Evolutionary conservation across 306 rosid species (phyloP).

Genomic region (Alnus glutinosa): DNA sequence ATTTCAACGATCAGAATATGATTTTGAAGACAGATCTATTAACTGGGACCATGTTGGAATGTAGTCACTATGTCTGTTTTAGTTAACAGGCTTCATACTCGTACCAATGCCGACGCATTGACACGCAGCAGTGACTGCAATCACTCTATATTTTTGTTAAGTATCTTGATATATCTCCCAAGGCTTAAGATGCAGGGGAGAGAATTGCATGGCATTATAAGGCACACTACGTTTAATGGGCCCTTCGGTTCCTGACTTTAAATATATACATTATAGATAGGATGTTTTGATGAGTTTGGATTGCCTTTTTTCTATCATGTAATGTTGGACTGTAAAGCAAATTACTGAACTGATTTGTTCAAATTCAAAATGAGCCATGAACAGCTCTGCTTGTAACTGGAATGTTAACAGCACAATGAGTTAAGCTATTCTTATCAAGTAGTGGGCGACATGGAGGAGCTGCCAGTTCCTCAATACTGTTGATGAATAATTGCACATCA

Average conservation of each 20-base stretch:
- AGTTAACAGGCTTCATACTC: background rate
- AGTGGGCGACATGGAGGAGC: too few species aligned
- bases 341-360: background rate
- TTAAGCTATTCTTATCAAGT: too few species aligned
- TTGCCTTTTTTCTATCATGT: too few species aligned
- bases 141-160: background rate
- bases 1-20: slow-evolving; percentile 52
- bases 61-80: slow-evolving; percentile 32
- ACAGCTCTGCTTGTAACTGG: background rate
- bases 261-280: too few species aligned
- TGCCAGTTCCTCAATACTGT: background rate
- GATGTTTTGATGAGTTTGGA: too few species aligned
- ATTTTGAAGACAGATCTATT: slow-evolving; percentile 54
- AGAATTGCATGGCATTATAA: background rate
- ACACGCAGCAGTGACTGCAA: slow-evolving; percentile 13
- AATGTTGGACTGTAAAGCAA: too few species aligned
- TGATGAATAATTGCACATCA: background rate
- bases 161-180: background rate
- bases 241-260: too few species aligned
- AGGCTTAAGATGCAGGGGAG: background rate
- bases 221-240: too few species aligned
- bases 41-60: slow-evolving; percentile 62
- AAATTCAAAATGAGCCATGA: background rate
- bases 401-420: background rate
- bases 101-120: background rate